These are phyloP conservation scores for Lactarius evosmus DNA, from an alignment of 768 basidiomycete genomes.

Conservation along the genomic window DNA sequence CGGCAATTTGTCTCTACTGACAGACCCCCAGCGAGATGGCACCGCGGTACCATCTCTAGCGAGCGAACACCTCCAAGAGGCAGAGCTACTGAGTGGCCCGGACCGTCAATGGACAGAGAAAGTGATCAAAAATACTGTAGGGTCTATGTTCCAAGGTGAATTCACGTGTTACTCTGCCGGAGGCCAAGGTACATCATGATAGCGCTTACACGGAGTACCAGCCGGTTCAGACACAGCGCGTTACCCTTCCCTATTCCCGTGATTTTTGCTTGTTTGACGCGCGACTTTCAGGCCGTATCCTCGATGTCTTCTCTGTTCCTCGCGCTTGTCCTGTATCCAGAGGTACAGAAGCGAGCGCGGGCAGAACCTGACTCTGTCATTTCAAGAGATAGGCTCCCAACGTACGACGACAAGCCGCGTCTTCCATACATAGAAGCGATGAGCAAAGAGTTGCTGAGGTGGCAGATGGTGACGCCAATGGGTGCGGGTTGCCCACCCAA, in stretches of 20 bases:
- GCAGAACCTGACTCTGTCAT: conserved; percentile 33
- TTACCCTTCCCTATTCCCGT: not conserved
- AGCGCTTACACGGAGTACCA: not conserved
- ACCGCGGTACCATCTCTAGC: conserved; percentile 8
- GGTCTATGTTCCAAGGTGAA: conserved; percentile 4
- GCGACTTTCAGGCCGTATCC: conserved; percentile 1
- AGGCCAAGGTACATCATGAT: not conserved
- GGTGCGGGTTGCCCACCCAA: not conserved
- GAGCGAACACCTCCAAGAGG: not conserved
- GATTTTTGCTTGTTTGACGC: not conserved
- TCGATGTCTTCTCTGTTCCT: conserved; percentile 12
- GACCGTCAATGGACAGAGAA: not conserved
- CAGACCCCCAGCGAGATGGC: not conserved
- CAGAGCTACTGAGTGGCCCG: not conserved
- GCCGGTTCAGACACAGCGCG: conserved; percentile 10
- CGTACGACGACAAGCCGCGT: conserved; percentile 29
- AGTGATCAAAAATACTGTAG: not conserved
- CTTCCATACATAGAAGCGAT: conserved; percentile 31
- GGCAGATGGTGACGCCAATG: conserved; percentile 17
- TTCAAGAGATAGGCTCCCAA: conserved; percentile 32
- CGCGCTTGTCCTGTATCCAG: conserved; percentile 10
- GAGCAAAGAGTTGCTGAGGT: conserved; percentile 31
- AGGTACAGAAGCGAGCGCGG: conserved; percentile 26
- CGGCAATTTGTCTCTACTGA: not conserved
- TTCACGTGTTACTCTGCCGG: not conserved